Conservation (phyloP, 345 rosid genomes). For the Melaleuca quinquenervia region DNA sequence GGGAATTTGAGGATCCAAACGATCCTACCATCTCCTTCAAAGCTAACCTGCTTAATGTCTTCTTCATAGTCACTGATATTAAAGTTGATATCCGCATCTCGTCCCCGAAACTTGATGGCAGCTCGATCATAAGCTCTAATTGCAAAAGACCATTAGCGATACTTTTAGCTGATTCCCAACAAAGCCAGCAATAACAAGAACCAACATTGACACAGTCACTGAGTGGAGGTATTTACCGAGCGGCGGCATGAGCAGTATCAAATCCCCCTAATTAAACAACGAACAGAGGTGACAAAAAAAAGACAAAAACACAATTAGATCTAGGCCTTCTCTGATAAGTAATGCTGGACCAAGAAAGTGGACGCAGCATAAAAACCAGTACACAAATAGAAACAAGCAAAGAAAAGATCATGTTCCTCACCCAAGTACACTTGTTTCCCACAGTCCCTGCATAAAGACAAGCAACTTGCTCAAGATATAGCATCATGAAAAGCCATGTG, state of each 20-base stretch:
- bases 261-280: constrained; percentile 52
- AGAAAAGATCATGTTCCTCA: constrained; percentile 6
- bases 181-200: not conserved
- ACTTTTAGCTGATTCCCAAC: not conserved
- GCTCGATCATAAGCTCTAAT: constrained; percentile 84
- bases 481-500: not conserved
- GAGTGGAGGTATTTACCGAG: constrained; percentile 34
- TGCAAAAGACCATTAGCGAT: not conserved
- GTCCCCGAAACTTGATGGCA: constrained; percentile 73
- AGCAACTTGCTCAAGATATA: not conserved
- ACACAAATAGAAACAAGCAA: not conserved
- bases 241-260: constrained; percentile 84
- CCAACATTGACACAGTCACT: not conserved
- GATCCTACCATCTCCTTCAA: not conserved
- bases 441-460: constrained; percentile 52
- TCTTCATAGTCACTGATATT: constrained; percentile 45
- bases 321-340: not conserved
- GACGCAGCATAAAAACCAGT: not conserved
- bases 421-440: constrained; percentile 86
- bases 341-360: not conserved
- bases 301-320: not conserved
- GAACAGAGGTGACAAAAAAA: not conserved
- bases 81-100: constrained; percentile 80
- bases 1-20: not conserved
- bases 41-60: constrained; percentile 48